These are phyloP conservation scores for Funneliformis geosporum DNA, from an alignment of 192 early-diverging fungal species.

Conservation along the genomic window DNA sequence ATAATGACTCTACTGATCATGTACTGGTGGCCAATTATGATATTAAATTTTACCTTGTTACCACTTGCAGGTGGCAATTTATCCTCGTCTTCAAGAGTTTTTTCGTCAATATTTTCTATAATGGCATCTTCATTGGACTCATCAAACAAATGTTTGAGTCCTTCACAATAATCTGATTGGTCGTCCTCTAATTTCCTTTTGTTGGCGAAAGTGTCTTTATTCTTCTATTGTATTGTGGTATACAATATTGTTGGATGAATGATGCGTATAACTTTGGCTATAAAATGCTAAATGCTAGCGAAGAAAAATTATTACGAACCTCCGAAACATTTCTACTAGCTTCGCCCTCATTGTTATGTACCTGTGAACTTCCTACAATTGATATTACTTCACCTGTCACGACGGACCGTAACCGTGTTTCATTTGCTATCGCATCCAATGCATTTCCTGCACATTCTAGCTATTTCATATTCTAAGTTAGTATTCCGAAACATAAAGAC, in stretches of 20 bases:
- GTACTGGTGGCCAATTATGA: conserved; percentile 13
- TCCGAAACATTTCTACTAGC: neutral
- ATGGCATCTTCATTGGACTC: conserved; percentile 22
- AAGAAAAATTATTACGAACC: neutral
- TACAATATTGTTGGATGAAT: neutral
- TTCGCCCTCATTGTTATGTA: neutral
- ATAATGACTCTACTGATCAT: conserved; percentile 20
- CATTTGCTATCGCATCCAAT: neutral
- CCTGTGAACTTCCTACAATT: neutral
- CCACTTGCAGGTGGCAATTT: conserved; percentile 17
- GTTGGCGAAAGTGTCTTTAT: neutral
- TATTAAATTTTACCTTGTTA: conserved; percentile 14
- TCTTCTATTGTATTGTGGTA: neutral
- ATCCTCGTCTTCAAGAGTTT: conserved; percentile 20
- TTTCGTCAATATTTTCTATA: conserved; percentile 23
- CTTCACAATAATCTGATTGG: conserved; percentile 12
- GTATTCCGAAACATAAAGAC: neutral
- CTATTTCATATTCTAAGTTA: conserved; percentile 7
- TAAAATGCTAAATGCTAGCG: neutral
- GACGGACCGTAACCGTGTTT: neutral
- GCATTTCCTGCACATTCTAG: neutral
- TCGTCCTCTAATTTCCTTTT: conserved; percentile 11
- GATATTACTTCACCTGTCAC: neutral
- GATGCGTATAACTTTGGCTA: neutral
- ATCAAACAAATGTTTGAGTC: conserved; percentile 8